Conservation (phyloP, 371 early-diverging fungal species). For the Circinella minor region DNA sequence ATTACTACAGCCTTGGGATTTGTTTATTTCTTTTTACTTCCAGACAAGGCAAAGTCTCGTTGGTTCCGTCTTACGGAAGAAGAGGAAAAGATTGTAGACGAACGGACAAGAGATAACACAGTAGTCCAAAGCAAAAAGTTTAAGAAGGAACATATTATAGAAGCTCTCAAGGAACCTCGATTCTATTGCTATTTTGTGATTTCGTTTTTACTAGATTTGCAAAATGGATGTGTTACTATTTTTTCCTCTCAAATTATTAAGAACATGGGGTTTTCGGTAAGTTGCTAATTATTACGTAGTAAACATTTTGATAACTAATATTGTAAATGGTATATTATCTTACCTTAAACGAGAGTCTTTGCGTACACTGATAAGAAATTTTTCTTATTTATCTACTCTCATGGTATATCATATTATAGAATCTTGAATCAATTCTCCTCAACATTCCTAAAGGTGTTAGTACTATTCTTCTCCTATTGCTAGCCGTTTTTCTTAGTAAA, state of each 20-base stretch:
- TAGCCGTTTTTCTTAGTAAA: slow-evolving; percentile 9
- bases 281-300: background rate
- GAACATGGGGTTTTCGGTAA: slow-evolving; percentile 38
- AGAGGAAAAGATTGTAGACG: slow-evolving; percentile 40
- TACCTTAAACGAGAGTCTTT: too few species aligned
- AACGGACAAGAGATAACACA: slow-evolving; percentile 39
- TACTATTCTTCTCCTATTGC: slow-evolving; percentile 11
- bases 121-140: slow-evolving; percentile 30
- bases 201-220: slow-evolving; percentile 27
- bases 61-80: slow-evolving; percentile 37
- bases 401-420: slow-evolving; percentile 10
- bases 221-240: slow-evolving; percentile 40
- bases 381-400: background rate
- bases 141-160: slow-evolving; percentile 35
- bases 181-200: slow-evolving; percentile 33
- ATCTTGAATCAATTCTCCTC: slow-evolving; percentile 17
- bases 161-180: slow-evolving; percentile 38
- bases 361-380: too few species aligned
- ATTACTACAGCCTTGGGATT: slow-evolving; percentile 36
- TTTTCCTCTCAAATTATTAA: slow-evolving; percentile 33
- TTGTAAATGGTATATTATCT: too few species aligned
- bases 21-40: slow-evolving; percentile 38
- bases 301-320: too few species aligned
- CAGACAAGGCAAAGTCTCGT: slow-evolving; percentile 37
- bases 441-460: slow-evolving; percentile 19